Evolutionary conservation across 805 yeast species (phyloP).

Genomic region (Candida nanaspora): DNA sequence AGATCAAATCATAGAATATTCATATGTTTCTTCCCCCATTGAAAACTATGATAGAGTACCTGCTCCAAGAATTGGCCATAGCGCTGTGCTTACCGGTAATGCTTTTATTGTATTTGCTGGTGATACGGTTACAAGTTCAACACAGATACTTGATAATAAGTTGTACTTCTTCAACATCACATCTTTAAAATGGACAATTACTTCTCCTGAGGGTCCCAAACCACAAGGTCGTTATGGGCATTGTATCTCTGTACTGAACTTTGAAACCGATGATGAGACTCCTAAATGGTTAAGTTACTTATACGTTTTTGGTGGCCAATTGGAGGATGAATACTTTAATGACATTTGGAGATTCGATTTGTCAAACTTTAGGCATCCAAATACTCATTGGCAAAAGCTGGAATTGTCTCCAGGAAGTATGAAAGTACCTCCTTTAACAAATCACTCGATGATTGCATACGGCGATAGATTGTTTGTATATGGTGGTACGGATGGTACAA

Average conservation of each 20-base stretch:
- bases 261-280: constrained; percentile 35
- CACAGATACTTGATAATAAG: constrained; percentile 80
- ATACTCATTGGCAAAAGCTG: constrained; percentile 77
- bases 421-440: constrained; percentile 76
- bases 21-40: constrained; percentile 41
- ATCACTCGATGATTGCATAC: constrained; percentile 82
- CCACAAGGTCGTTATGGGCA: constrained; percentile 96
- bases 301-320: constrained; percentile 92
- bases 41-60: constrained; percentile 77
- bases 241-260: constrained; percentile 69
- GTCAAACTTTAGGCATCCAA: constrained; percentile 75
- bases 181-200: constrained; percentile 71
- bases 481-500: constrained; percentile 78
- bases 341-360: constrained; percentile 85
- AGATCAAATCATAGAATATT: constrained; percentile 21
- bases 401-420: constrained; percentile 37
- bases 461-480: constrained; percentile 75
- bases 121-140: constrained; percentile 77
- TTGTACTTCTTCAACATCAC: constrained; percentile 80
- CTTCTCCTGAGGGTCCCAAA: constrained; percentile 64
- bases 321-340: constrained; percentile 70
- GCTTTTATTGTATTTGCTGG: constrained; percentile 96
- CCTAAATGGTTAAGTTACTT: constrained; percentile 41
- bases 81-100: constrained; percentile 85
- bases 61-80: constrained; percentile 95